A percentile compares a stretch with the other conserved stretches of the same genome.
Conservation (phyloP, 2,329 filamentous ascomycete genomes). For the Diaporthe vexans region DNA sequence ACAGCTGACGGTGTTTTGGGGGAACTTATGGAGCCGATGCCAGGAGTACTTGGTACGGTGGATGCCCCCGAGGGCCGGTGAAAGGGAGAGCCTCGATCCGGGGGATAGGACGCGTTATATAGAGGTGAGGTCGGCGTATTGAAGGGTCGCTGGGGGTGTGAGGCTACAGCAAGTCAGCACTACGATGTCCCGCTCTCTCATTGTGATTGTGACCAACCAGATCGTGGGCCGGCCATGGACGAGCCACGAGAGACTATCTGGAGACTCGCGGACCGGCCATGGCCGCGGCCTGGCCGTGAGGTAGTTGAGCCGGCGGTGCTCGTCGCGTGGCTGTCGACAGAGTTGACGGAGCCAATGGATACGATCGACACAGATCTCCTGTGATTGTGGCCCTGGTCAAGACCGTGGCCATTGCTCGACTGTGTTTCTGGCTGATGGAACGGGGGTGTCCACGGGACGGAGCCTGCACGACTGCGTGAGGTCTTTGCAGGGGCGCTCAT, state of each 20-base stretch:
- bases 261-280: conserved; percentile 84
- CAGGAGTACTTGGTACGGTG: conserved; percentile 62
- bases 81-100: conserved; percentile 58
- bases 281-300: conserved; percentile 70
- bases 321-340: conserved; percentile 60
- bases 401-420: conserved; percentile 47
- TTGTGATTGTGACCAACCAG: conserved; percentile 49
- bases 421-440: conserved; percentile 40
- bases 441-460: conserved; percentile 59
- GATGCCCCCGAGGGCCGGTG: conserved; percentile 56
- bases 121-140: conserved; percentile 63
- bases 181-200: not conserved
- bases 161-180: conserved; percentile 48
- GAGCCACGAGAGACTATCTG: conserved; percentile 74
- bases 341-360: conserved; percentile 75
- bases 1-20: conserved; percentile 58
- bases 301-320: conserved; percentile 58
- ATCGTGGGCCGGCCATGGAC: conserved; percentile 59
- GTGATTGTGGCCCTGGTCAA: conserved; percentile 68
- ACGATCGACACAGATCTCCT: conserved; percentile 86
- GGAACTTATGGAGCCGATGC: conserved; percentile 52
- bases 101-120: conserved; percentile 69
- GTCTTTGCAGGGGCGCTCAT: conserved; percentile 64
- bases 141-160: conserved; percentile 59
- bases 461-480: conserved; percentile 61